phyloP scores from a whole-genome alignment of 192 early-diverging fungal genomes.

The Dissophora ornata region DNA sequence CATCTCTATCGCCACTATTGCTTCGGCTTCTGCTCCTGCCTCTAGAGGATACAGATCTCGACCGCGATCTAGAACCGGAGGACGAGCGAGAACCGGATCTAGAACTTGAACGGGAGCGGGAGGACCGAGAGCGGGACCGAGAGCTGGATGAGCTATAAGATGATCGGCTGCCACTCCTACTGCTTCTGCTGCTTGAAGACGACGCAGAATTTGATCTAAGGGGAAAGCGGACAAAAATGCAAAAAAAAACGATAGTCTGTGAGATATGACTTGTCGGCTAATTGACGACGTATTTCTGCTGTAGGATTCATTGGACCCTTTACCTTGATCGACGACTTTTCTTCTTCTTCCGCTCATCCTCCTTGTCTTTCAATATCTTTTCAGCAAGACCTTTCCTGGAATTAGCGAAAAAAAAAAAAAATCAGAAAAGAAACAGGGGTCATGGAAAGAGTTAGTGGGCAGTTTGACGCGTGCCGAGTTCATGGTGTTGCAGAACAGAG shows the following conservation, averaged over 20 bases:
- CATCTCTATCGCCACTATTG: not conserved
- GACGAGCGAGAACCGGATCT: slow-evolving; percentile 28
- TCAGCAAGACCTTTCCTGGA: slow-evolving; percentile 58
- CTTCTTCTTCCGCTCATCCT: slow-evolving; percentile 46
- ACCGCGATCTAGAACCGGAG: slow-evolving; percentile 18
- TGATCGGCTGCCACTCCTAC: slow-evolving; percentile 22
- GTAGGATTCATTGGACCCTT: too few species aligned
- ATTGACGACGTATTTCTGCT: too few species aligned
- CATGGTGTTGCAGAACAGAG: too few species aligned
- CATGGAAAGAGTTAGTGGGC: too few species aligned
- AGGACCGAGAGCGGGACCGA: slow-evolving; percentile 17
- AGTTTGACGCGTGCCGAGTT: too few species aligned
- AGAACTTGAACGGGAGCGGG: slow-evolving; percentile 12
- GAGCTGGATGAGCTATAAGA: slow-evolving; percentile 22
- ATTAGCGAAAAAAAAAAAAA: slow-evolving; percentile 1
- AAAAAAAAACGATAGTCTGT: too few species aligned
- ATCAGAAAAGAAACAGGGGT: not conserved
- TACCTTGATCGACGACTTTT: slow-evolving; percentile 18
- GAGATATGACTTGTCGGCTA: too few species aligned
- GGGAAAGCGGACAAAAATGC: not conserved
- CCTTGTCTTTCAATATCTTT: slow-evolving; percentile 60
- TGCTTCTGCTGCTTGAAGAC: slow-evolving; percentile 24
- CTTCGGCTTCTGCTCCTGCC: slow-evolving; percentile 27
- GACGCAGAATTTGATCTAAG: slow-evolving; percentile 9
- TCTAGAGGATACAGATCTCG: slow-evolving; percentile 10